Evolutionary conservation across 441 rosid species (phyloP).

Genomic region (Populus hybrid): DNA sequence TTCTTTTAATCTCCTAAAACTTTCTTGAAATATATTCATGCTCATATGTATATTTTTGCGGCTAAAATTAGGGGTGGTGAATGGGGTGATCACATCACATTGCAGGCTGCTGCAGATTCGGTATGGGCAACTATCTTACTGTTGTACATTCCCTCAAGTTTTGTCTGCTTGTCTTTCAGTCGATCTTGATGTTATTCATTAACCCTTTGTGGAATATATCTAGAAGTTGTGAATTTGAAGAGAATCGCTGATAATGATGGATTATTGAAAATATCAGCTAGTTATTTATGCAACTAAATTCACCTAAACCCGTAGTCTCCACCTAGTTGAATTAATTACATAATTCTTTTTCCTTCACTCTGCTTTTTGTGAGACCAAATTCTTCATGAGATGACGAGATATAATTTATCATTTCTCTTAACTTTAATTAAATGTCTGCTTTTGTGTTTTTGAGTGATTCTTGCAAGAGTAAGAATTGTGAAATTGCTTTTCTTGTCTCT

Average conservation of each 20-base stretch:
- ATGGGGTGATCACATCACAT: constrained; percentile 93
- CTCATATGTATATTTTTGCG: constrained; percentile 1
- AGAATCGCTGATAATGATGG: not conserved
- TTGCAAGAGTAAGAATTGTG: not conserved
- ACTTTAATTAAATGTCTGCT: not conserved
- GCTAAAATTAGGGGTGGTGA: constrained; percentile 59
- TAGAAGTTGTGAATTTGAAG: not conserved
- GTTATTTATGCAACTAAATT: not conserved
- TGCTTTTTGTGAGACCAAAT: not conserved
- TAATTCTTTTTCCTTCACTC: not conserved
- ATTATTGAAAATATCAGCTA: not conserved
- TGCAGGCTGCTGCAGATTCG: constrained; percentile 90
- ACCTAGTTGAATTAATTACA: not conserved
- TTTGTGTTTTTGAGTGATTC: not conserved
- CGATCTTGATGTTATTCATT: not conserved
- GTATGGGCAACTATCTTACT: constrained; percentile 31
- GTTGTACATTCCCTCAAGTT: not conserved
- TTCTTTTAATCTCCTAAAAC: not conserved
- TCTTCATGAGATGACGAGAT: not conserved
- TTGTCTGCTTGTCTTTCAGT: not conserved
- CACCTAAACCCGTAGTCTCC: not conserved
- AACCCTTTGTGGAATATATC: not conserved
- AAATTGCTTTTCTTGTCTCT: not conserved
- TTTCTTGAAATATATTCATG: constrained; percentile 7
- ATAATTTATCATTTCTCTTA: not conserved